Base-by-base conservation (phyloP, 768 basidiomycete genomes). In the Fistulinella prunicolor region DNA sequence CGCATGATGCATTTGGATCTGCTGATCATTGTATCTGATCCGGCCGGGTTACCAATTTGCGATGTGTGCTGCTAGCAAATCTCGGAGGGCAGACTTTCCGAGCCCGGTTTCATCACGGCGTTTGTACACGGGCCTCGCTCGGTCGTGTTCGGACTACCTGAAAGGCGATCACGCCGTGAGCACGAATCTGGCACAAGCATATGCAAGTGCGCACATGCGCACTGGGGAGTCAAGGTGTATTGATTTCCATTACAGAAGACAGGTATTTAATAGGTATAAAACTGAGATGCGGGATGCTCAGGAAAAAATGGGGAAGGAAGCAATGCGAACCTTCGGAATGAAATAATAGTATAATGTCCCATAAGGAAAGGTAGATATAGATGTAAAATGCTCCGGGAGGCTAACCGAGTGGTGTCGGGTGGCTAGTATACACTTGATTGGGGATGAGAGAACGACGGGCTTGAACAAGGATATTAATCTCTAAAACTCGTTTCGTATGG, bases 1-100 rank as follows among this genome's bases (percentile, higher is more conserved):
- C 77, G 70, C 66, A 78, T 77, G 16, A 80, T 64, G 10, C n/a
- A 71, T 73, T 19, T 79, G 59, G 29, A 82, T 68, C 54, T 82
- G 81, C 42, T 79, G 77, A 37, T 75, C 73, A 50, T 83, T 77
- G 59, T 73, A 73, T 51, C 70, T 54, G 38, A 81, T 67, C 44
- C 69, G 59, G 1, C 80, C 79, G 14, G 72, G 74, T 67, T 1
- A 79, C 74, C 19, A 79, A 56, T 2, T 68, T 69, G 7, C 72
- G 69, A 58, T 82, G 40, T 79, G 72, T 4, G n/a, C n/a, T n/a
- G n/a, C n/a, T n/a, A n/a, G n/a, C n/a, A n/a, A n/a, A n/a, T n/a
- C n/a, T n/a, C n/a, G n/a, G n/a, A n/a, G n/a, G n/a, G n/a, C n/a
- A n/a, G n/a, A n/a, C n/a, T n/a, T n/a, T n/a, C n/a, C n/a, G n/a